Conservation (phyloP, 2,329 filamentous ascomycete species). For the Cercospora citrullina region DNA sequence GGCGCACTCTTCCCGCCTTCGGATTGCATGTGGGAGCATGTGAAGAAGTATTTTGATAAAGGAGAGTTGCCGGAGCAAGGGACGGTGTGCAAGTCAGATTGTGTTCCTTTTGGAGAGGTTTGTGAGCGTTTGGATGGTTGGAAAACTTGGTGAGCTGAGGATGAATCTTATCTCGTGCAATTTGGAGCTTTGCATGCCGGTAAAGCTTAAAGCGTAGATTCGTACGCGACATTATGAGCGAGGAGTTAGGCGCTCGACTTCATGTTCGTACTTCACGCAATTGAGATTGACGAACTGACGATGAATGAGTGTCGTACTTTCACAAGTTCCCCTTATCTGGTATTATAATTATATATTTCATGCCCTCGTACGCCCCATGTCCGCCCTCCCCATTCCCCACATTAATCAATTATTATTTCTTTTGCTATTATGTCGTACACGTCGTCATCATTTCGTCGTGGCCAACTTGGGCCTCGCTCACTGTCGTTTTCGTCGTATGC, state of each 20-base stretch:
- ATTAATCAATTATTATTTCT: background rate
- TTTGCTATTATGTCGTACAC: background rate
- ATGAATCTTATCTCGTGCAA: background rate
- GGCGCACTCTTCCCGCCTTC: constrained; percentile 31
- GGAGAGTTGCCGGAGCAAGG: constrained; percentile 34
- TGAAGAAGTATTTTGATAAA: constrained; percentile 38
- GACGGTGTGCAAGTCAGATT: constrained; percentile 32
- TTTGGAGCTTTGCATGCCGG: background rate
- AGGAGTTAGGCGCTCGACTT: background rate
- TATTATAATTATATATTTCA: background rate
- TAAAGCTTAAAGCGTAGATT: background rate
- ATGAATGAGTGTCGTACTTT: background rate
- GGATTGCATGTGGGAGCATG: constrained; percentile 32
- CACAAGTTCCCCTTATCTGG: background rate
- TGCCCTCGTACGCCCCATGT: background rate
- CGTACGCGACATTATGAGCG: background rate
- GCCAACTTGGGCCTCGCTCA: background rate
- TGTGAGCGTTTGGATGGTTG: constrained; percentile 18
- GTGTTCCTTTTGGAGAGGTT: constrained; percentile 17
- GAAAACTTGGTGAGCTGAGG: background rate
- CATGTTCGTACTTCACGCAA: background rate
- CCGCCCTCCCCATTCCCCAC: background rate
- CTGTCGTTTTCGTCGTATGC: background rate
- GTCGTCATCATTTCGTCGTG: background rate
- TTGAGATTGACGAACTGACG: background rate